Percentiles rank a stretch among this genome's conserved stretches.
phyloP scores from a whole-genome alignment of 1,284 basidiomycete genomes.

The Rhodotorula sp. region DNA sequence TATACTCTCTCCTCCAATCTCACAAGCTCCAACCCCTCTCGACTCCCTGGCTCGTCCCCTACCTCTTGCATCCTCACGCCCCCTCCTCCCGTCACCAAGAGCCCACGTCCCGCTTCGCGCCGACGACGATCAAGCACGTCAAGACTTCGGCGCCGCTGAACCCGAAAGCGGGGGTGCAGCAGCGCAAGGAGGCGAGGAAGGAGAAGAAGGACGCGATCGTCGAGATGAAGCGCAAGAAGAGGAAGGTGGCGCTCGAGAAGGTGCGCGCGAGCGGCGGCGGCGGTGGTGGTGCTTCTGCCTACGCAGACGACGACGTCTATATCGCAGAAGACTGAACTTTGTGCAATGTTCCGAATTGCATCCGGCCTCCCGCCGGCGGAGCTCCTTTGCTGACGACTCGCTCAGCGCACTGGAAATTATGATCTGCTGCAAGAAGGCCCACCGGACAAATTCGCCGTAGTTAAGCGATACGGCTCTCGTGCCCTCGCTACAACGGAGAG shows the following conservation, averaged over 20 bases:
- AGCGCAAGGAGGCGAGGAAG: conserved; percentile 13
- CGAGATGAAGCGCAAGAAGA: background rate
- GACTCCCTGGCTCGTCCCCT: conserved; percentile 62
- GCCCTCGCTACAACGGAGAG: background rate
- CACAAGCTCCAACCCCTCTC: conserved; percentile 60
- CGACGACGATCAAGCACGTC: conserved; percentile 82
- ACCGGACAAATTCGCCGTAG: background rate
- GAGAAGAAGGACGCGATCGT: conserved; percentile 6
- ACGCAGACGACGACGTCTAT: conserved; percentile 5
- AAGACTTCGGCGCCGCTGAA: conserved; percentile 75
- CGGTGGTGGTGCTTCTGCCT: background rate
- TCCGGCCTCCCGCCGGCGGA: no score
- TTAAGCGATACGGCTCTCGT: background rate
- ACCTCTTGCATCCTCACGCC: conserved; percentile 43
- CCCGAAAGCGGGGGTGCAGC: conserved; percentile 56
- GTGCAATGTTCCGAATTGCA: background rate
- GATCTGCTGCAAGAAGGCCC: background rate
- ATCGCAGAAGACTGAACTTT: conserved; percentile 18
- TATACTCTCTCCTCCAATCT: conserved; percentile 12
- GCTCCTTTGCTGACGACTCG: no score
- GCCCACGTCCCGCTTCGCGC: conserved; percentile 52
- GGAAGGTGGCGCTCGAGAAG: background rate
- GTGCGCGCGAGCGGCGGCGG: background rate
- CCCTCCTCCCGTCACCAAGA: conserved; percentile 50
- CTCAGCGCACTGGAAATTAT: background rate